Percentiles rank a stretch among this genome's conserved stretches.
These are phyloP conservation scores for Calocera viscosa DNA, from an alignment of 768 basidiomycete genomes.

Conservation along the genomic window DNA sequence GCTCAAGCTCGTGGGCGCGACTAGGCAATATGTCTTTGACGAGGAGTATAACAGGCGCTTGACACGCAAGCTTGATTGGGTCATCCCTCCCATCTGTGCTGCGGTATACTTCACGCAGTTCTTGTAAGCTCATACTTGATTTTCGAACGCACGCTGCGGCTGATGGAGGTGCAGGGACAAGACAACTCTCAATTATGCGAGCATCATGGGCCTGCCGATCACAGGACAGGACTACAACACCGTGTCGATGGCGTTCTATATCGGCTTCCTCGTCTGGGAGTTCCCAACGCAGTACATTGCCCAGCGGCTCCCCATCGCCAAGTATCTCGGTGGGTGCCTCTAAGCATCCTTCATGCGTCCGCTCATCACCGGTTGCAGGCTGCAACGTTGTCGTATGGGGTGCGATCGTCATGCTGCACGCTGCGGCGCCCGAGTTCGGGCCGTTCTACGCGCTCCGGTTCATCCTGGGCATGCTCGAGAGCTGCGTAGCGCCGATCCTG, in stretches of 20 bases:
- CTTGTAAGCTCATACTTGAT: slow-evolving; percentile 32
- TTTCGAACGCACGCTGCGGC: not conserved
- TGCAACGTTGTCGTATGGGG: slow-evolving; percentile 55
- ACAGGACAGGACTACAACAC: slow-evolving; percentile 36
- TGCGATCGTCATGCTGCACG: slow-evolving; percentile 45
- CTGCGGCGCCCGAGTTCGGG: slow-evolving; percentile 43
- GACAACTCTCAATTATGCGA: slow-evolving; percentile 58
- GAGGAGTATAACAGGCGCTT: slow-evolving; percentile 48
- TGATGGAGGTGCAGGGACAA: slow-evolving; percentile 39
- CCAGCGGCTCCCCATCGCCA: slow-evolving; percentile 46
- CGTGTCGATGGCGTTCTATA: slow-evolving; percentile 50
- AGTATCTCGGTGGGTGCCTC: slow-evolving; percentile 53
- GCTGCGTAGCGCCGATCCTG: slow-evolving; percentile 49
- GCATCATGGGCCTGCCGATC: slow-evolving; percentile 57
- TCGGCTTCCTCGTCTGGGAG: slow-evolving; percentile 45
- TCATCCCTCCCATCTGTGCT: slow-evolving; percentile 45
- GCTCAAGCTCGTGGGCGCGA: slow-evolving; percentile 45
- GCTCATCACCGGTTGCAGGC: too few species aligned
- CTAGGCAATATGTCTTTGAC: slow-evolving; percentile 40
- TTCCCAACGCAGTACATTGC: slow-evolving; percentile 55
- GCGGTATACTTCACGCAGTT: slow-evolving; percentile 59
- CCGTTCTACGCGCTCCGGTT: slow-evolving; percentile 53
- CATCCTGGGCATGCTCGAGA: slow-evolving; percentile 54
- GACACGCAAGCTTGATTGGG: slow-evolving; percentile 40
- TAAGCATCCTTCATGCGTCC: too few species aligned